Percentiles rank a stretch among this genome's conserved stretches.
phyloP scores from a whole-genome alignment of 2,329 filamentous ascomycete genomes.

The Sordariomycetes sp. region DNA sequence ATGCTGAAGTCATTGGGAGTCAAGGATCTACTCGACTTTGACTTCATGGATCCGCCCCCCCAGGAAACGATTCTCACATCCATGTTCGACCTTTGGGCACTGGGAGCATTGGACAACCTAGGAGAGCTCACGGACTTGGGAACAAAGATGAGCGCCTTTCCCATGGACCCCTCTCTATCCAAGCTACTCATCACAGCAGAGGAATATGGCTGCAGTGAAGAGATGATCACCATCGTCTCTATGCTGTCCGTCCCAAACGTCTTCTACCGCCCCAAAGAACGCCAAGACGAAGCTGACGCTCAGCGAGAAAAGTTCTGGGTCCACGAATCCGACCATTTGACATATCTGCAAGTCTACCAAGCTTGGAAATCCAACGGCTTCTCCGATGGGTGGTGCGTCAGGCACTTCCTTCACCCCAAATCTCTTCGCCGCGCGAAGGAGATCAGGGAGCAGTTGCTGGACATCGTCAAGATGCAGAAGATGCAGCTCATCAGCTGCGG shows the following conservation, averaged over 20 bases:
- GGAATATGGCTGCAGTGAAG: conserved; percentile 87
- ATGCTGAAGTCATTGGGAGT: conserved; percentile 92
- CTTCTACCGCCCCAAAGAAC: conserved; percentile 94
- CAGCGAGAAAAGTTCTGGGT: conserved; percentile 98
- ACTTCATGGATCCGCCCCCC: conserved; percentile 98
- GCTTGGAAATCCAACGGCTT: conserved; percentile 91
- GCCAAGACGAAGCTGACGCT: conserved; percentile 91
- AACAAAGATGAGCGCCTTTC: conserved; percentile 90
- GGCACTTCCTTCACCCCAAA: conserved; percentile 94
- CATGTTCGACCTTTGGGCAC: conserved; percentile 93
- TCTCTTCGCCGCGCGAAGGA: conserved; percentile 85
- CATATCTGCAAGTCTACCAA: conserved; percentile 87
- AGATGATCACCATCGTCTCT: conserved; percentile 96
- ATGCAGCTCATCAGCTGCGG: conserved; percentile 83
- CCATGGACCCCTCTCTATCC: conserved; percentile 92
- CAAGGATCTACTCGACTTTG: conserved; percentile 88
- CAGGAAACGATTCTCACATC: conserved; percentile 97
- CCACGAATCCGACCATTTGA: conserved; percentile 92
- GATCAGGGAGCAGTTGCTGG: conserved; percentile 83
- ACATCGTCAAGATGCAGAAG: conserved; percentile 91
- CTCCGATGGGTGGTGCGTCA: conserved; percentile 84
- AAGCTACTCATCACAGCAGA: conserved; percentile 90
- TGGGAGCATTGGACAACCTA: conserved; percentile 88
- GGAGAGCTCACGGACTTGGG: conserved; percentile 85
- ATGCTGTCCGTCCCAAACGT: conserved; percentile 97